These are phyloP conservation scores for Fulvia fulva DNA, from an alignment of 2,329 filamentous ascomycete species.

Conservation along the genomic window DNA sequence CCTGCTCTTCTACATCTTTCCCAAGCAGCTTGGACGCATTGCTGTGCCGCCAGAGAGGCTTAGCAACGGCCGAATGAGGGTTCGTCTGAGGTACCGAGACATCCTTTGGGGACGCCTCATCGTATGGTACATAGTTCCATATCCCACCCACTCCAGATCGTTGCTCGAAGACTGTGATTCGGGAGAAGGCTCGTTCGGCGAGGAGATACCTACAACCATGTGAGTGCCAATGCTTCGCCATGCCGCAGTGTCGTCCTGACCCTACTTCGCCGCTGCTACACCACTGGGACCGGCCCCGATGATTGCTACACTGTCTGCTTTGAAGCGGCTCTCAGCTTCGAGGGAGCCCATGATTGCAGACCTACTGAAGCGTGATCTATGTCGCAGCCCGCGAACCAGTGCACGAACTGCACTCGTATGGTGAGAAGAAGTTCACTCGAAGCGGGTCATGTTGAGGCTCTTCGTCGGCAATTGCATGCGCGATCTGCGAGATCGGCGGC, in stretches of 20 bases:
- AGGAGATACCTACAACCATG: constrained; percentile 57
- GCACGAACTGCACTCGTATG: not conserved
- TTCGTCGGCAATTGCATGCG: not conserved
- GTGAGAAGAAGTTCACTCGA: not conserved
- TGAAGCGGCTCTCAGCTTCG: constrained; percentile 25
- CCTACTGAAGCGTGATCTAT: not conserved
- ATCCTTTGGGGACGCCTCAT: constrained; percentile 43
- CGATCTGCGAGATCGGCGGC: not conserved
- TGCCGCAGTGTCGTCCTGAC: constrained; percentile 1
- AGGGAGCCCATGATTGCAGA: constrained; percentile 16
- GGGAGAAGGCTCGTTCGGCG: constrained; percentile 66
- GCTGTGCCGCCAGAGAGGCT: constrained; percentile 50
- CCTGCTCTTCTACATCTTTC: constrained; percentile 34
- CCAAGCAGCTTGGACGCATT: constrained; percentile 11
- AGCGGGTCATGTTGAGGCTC: not conserved
- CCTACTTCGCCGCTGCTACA: constrained; percentile 67
- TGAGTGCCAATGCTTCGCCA: not conserved
- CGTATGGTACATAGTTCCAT: constrained; percentile 69
- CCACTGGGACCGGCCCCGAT: constrained; percentile 81
- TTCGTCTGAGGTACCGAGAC: constrained; percentile 64
- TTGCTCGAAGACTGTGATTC: constrained; percentile 78
- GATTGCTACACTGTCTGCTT: constrained; percentile 63
- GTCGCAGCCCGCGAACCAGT: not conserved
- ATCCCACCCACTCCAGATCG: constrained; percentile 72
- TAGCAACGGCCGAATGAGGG: constrained; percentile 57